Evolutionary conservation across 139 green algal species (phyloP), one percentile per base, ranked within the genome.

Genomic region (Picochlorum costavermella): DNA sequence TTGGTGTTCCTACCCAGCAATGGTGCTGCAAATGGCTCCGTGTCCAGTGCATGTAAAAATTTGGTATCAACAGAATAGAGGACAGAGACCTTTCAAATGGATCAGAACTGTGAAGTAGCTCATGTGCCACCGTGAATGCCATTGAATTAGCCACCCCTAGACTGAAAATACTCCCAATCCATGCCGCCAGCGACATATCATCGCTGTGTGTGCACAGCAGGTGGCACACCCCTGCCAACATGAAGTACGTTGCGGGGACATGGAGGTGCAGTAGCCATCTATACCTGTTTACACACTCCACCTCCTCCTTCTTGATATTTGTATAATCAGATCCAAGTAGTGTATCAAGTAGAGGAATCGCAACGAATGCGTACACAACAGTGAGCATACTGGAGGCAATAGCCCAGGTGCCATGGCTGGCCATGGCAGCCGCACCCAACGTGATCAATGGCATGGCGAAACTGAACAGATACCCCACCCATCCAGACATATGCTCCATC

Each of bases 1-100:
- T 61, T 2, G 40, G 51, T 3, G 73, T 84, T 5, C 63, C 81
- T 16, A 83, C 74, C 63, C 83, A 75, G 16, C 64, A 46, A 51
- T 87, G 81, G 55, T 87, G 81, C 4, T 60, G 67, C 36, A 83
- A 64, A 64, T 87, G 81, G 51, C 30, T 66, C 13, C 63, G 29
- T 3, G 10, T 56, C 78, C 78, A 87, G 63, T 84, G 75, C 64
- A 79, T 78, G 75, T 87, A 87, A 4, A 40, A 65, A 1, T 67
- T 40, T 4, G 55, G 37, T 28, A 65, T 66, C 31, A 87, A 74
- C 59, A 84, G 60, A 12, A 66, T 6, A 12, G 67, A 66, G 16
- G 74, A 56, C 26, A 77, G 30, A 3, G 40, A 30, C 3, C 57
- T 60, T 36, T 87, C 81, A n/a, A 74, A 13, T 26, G 28, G 28